phyloP scores from a whole-genome alignment of 495 filamentous ascomycete genomes.

The Talaromyces proteolyticus region DNA sequence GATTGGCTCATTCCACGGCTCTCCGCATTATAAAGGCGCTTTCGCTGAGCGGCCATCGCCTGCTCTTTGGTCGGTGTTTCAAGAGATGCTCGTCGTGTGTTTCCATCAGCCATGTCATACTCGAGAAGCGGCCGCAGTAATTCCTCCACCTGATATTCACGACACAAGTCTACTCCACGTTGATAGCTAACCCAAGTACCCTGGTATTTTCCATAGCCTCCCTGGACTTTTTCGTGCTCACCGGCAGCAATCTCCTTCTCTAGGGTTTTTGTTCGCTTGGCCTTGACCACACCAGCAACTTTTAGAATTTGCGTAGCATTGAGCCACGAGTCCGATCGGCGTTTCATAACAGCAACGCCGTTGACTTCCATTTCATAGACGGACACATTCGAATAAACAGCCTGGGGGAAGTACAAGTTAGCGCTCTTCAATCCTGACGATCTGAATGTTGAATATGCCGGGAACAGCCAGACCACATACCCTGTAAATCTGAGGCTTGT shows the following conservation, averaged over 20 bases:
- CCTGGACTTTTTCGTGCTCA: slow-evolving; percentile 97
- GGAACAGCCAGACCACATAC: slow-evolving; percentile 34
- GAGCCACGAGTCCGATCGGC: slow-evolving; percentile 85
- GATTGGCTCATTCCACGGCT: slow-evolving; percentile 58
- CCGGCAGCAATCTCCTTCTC: slow-evolving; percentile 96
- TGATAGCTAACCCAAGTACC: slow-evolving; percentile 96
- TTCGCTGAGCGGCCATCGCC: slow-evolving; percentile 95
- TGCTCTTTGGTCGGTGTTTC: slow-evolving; percentile 99
- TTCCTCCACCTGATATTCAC: slow-evolving; percentile 90
- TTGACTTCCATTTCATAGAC: slow-evolving; percentile 99
- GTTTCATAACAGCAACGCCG: slow-evolving; percentile 85
- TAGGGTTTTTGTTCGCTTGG: slow-evolving; percentile 91
- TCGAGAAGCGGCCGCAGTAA: slow-evolving; percentile 76
- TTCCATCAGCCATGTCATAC: slow-evolving; percentile 81
- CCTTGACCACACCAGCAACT: slow-evolving; percentile 93
- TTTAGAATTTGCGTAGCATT: slow-evolving; percentile 96
- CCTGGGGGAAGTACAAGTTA: slow-evolving; percentile 45
- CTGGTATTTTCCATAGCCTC: slow-evolving; percentile 97
- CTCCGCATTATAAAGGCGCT: slow-evolving; percentile 77
- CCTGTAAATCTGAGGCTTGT: slow-evolving; percentile 71
- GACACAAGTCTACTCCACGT: slow-evolving; percentile 85
- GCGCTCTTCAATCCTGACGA: not conserved
- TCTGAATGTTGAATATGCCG: not conserved
- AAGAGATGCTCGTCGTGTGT: slow-evolving; percentile 53
- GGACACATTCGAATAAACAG: slow-evolving; percentile 87